Evolutionary conservation across 441 rosid species (phyloP).

Genomic region (Capsella rubella): DNA sequence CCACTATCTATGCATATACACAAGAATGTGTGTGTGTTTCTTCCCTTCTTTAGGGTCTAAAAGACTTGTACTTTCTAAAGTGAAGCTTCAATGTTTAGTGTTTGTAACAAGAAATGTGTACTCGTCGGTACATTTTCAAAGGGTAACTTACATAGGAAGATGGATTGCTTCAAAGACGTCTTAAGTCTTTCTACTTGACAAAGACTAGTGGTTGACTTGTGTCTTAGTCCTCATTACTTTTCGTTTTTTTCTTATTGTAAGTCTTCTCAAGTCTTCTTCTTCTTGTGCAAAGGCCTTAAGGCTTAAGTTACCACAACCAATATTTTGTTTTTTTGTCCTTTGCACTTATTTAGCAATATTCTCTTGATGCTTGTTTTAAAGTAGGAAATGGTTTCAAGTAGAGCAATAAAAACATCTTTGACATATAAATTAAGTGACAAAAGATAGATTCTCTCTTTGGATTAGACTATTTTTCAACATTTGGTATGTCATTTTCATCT

Average conservation of each 20-base stretch:
- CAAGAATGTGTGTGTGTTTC: neutral
- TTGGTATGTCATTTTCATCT: neutral
- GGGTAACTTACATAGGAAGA: conserved; percentile 40
- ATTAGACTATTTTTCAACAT: conserved; percentile 17
- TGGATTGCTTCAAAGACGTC: conserved; percentile 7
- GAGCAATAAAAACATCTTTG: conserved; percentile 2
- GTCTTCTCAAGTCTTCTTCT: conserved; percentile 20
- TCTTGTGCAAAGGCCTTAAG: conserved; percentile 21
- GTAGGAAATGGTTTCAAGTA: neutral
- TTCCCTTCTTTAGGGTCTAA: neutral
- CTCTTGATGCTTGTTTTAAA: neutral
- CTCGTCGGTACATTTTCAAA: conserved; percentile 15
- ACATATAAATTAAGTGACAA: neutral
- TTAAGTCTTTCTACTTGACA: conserved; percentile 15
- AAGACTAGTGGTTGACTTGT: conserved; percentile 47
- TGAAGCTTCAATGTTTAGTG: conserved; percentile 37
- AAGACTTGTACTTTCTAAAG: conserved; percentile 23
- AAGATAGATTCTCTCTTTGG: neutral
- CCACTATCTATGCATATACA: conserved; percentile 10
- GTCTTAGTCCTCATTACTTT: conserved; percentile 43
- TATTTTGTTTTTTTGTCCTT: neutral
- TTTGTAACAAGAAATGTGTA: conserved; percentile 14
- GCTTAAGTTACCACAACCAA: conserved; percentile 25
- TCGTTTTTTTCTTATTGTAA: neutral
- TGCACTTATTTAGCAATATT: neutral